A percentile compares a stretch with the other conserved stretches of the same genome.
These are phyloP conservation scores for Penicillium sp. DNA, from an alignment of 2,329 filamentous ascomycete genomes.

Conservation along the genomic window DNA sequence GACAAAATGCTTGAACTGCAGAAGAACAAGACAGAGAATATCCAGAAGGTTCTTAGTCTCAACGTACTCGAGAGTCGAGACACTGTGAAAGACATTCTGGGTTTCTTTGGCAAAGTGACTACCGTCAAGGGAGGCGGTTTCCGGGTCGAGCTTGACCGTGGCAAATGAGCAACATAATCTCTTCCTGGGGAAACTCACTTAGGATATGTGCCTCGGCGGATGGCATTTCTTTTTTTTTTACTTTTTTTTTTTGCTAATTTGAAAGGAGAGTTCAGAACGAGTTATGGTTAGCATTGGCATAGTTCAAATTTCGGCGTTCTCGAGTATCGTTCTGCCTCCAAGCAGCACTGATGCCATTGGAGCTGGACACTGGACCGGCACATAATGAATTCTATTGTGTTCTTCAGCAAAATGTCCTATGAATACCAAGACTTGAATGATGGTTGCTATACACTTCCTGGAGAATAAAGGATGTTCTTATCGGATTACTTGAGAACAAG, in stretches of 20 bases:
- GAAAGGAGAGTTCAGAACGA: neutral
- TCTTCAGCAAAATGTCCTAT: neutral
- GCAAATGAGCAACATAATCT: neutral
- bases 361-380: neutral
- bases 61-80: neutral
- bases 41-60: slow-evolving; percentile 10
- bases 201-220: neutral
- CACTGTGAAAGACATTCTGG: neutral
- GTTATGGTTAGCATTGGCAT: neutral
- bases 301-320: neutral
- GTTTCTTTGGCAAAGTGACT: neutral
- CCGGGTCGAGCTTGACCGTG: neutral
- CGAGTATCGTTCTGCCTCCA: neutral
- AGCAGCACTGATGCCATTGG: neutral
- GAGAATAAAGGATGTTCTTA: too few relatives aligned
- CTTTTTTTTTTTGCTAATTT: neutral
- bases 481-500: too few relatives aligned
- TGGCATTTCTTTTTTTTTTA: neutral
- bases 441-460: too few relatives aligned
- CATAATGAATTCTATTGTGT: neutral
- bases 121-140: neutral
- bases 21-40: slow-evolving; percentile 49
- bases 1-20: slow-evolving; percentile 61
- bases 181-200: neutral
- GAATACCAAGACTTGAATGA: neutral